Evolutionary conservation across 192 early-diverging fungal genomes (phyloP), one percentile per base, ranked within the genome.

Genomic region (Podila clonocystis): DNA sequence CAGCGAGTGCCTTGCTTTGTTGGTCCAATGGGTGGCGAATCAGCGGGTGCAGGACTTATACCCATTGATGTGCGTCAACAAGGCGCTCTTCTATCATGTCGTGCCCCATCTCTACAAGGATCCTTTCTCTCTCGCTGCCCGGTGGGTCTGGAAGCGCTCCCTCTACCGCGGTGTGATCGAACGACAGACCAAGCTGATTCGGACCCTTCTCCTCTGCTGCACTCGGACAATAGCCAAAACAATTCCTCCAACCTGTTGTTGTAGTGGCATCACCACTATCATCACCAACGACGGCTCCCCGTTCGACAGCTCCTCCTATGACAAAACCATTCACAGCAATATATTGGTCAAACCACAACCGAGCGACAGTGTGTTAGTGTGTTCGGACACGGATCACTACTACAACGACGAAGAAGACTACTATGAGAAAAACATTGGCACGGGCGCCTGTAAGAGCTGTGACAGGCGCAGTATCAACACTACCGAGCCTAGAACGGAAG

Each of bases 51-150:
- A 75, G 48, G 73, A 75, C 17, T 50, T 75, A 4, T 75, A 63
- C 49, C 62, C 73, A 6, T 66, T 75, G n/a, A 38, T 75, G 33
- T 75, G 73, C 36, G 73, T 75, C 49, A 75, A 75, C 73, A 75
- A 75, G n/a, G 26, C 34, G 34, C 31, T 75, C 52, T 75, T 75
- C 62, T 38, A 68, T 26, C 73, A 68, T 26, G 73, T 75, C 9
- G 73, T 75, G 6, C 73, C 65, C 19, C 17, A 68, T 13, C 73
- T 75, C 66, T 75, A 75, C 36, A 60, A 61, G 36, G 73, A 75
- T 41, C 73, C 73, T 22, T 75, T 75, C 50, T 61, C 65, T 20
- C 66, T 75, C 28, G 67, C 65, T 13, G 65, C 73, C 4, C 73
- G 73, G 5, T 67, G 73, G 65, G 65, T 75, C 41, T 68, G 66